Conservation (phyloP, 768 basidiomycete species). For the Russula olivacea region DNA sequence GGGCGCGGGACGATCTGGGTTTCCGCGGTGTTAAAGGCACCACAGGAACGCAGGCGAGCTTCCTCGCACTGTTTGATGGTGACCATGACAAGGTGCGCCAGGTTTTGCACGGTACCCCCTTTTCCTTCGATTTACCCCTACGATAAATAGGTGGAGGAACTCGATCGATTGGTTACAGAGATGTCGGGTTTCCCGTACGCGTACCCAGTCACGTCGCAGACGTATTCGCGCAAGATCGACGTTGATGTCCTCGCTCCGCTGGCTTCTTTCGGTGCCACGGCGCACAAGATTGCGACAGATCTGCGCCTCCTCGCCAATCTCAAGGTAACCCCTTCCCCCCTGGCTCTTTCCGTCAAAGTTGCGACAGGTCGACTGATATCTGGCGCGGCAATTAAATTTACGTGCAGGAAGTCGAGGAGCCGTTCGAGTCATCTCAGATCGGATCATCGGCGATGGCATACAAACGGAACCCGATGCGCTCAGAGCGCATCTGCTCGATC, state of each 20-base stretch:
- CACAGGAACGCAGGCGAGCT: conserved; percentile 96
- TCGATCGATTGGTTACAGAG: conserved; percentile 84
- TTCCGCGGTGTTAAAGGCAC: conserved; percentile 99
- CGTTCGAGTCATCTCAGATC: conserved; percentile 98
- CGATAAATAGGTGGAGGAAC: conserved; percentile 67
- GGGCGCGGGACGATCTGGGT: conserved; percentile 86
- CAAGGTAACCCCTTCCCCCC: conserved; percentile 46
- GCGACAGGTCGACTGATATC: neutral
- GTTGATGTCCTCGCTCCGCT: conserved; percentile 86
- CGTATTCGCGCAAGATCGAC: conserved; percentile 97
- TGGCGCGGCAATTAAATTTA: too few relatives aligned
- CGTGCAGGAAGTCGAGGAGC: conserved; percentile 88
- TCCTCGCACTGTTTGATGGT: conserved; percentile 89
- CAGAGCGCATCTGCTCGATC: conserved; percentile 93
- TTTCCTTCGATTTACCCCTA: neutral
- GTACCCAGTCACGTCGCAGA: conserved; percentile 97
- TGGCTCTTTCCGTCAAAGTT: too few relatives aligned
- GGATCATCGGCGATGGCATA: conserved; percentile 98
- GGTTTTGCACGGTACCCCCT: neutral
- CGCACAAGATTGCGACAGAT: conserved; percentile 97
- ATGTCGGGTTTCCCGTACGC: conserved; percentile 90
- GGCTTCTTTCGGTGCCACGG: conserved; percentile 86
- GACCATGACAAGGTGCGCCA: conserved; percentile 77
- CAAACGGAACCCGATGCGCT: conserved; percentile 99
- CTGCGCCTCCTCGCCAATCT: conserved; percentile 90